Base-by-base conservation (phyloP, 1,284 basidiomycete species). In the Malassezia slooffiae region DNA sequence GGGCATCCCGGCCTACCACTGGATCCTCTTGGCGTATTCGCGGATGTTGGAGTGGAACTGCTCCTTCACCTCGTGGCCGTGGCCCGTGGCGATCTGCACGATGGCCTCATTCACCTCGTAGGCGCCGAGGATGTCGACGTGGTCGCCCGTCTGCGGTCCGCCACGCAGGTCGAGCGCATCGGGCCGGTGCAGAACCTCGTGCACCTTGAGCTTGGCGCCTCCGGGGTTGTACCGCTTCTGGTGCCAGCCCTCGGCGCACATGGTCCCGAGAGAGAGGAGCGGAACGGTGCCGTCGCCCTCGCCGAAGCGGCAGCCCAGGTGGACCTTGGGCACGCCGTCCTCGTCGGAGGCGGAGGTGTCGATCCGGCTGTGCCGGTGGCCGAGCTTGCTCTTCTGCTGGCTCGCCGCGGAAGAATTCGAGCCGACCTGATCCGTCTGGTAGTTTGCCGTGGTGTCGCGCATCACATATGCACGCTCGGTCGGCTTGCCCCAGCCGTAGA, bases 401-500 rank as follows among this genome's bases (percentile, higher is more conserved):
- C 34, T 38, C 10, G 19, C 17, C n/a, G n/a, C n/a, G n/a, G n/a
- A n/a, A n/a, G n/a, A n/a, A n/a, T n/a, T n/a, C n/a, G n/a, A n/a
- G n/a, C n/a, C n/a, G n/a, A n/a, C n/a, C 24, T 26, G 24, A 7
- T 26, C 24, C 24, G 24, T 7, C 24, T 26, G 24, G 12, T 26
- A 7, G 31, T 34, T 28, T 8, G 29, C n/a, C 5, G n/a, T 13
- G 5, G 11, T n/a, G 8, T 22, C 29, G 16, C 35, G 35, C 35
- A 48, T 42, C 57, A 54, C 65, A 45, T 67, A 67, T 31, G 44
- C 60, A 34, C 82, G 83, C 77, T 95, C 93, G 0, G 93, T 97
- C 58, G 90, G 83, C 68, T 96, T 96, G 16, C 93, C 93, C 55
- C 87, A 82, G 0, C 91, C 93, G 70, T 97, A 96, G 8, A 90